Evolutionary conservation across 306 rosid species (phyloP), one percentile per base, ranked within the genome.

Genomic region (Dalbergia cochinchinensis): DNA sequence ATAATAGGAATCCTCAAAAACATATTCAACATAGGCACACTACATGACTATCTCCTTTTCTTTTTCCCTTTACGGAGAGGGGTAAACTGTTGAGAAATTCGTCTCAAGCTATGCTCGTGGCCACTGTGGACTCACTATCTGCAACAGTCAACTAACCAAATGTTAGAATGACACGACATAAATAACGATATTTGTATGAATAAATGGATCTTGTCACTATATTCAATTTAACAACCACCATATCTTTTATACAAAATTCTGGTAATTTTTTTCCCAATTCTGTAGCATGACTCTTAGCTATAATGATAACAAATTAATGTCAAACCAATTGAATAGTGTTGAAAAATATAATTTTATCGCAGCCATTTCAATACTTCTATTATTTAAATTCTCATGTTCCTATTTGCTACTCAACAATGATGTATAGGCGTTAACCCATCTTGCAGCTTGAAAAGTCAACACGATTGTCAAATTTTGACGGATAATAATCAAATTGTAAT

Each of bases 71-170:
- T 5, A 16, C 4, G 57, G 57, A 15, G n/a, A 50, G 6, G 57
- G 57, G 9, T 54, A 12, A 61, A 20, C 62, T 62, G 65, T 51
- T 34, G 74, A 5, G 65, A 37, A 80, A 78, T 42, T 26, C 44
- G 69, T 72, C 34, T 22, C 31, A 15, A 18, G 45, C 26, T 91
- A 92, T 26, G 86, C 97, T 88, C 68, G 83, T 11, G 99, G 98
- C 97, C 98, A 95, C 71, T 95, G 97, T 57, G 98, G 99, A 88
- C 97, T 95, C 83, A 91, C 98, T 9, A 89, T 94, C 99, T 95
- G 94, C 89, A 86, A 31, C 54, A 77, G 59, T 61, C 73, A 72
- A 73, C 53, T 51, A 7, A 51, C 33, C 3, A 26, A 26, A 26
- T 26, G 2, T 1, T 26, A 2, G 31, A 26, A 26, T 26, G 31